Evolutionary conservation across 1,139 yeast genomes (phyloP).

Genomic region (Geotrichum australiense): DNA sequence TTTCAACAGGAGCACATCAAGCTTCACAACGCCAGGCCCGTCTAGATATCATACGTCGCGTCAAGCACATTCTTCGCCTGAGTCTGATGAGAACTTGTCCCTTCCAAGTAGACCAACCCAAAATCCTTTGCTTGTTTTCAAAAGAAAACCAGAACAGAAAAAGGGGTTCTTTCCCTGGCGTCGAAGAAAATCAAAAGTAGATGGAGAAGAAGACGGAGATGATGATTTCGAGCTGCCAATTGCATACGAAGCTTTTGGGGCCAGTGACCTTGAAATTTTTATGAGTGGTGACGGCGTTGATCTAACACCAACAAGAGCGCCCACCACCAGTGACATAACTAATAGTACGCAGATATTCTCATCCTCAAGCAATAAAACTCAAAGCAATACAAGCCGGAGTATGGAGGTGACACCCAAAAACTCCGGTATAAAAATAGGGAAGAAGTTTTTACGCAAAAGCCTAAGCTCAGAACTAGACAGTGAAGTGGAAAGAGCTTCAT

Average conservation of each 20-base stretch:
- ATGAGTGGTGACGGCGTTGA: too few species aligned
- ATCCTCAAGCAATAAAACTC: neutral
- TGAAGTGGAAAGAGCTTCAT: slow-evolving; percentile 11
- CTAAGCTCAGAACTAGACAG: slow-evolving; percentile 8
- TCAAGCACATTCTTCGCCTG: slow-evolving; percentile 8
- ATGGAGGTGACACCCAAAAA: slow-evolving; percentile 4
- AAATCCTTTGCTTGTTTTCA: slow-evolving; percentile 1
- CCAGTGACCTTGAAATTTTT: too few species aligned
- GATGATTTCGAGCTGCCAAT: too few species aligned
- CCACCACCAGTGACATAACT: neutral
- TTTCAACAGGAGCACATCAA: slow-evolving; percentile 2
- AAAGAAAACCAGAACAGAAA: too few species aligned
- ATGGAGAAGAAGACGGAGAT: too few species aligned
- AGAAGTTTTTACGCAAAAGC: slow-evolving; percentile 5
- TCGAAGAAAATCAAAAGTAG: too few species aligned
- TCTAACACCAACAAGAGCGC: neutral
- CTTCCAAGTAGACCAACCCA: neutral
- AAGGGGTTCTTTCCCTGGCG: too few species aligned
- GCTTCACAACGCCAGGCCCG: slow-evolving; percentile 5
- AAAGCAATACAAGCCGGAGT: neutral
- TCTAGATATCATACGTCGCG: slow-evolving; percentile 9
- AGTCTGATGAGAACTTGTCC: slow-evolving; percentile 1
- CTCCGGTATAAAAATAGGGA: slow-evolving; percentile 2
- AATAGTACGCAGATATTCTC: slow-evolving; percentile 3
- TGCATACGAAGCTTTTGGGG: too few species aligned